phyloP scores from a whole-genome alignment of 352 stramenopile genomes.

The Phytopythium helicoides region DNA sequence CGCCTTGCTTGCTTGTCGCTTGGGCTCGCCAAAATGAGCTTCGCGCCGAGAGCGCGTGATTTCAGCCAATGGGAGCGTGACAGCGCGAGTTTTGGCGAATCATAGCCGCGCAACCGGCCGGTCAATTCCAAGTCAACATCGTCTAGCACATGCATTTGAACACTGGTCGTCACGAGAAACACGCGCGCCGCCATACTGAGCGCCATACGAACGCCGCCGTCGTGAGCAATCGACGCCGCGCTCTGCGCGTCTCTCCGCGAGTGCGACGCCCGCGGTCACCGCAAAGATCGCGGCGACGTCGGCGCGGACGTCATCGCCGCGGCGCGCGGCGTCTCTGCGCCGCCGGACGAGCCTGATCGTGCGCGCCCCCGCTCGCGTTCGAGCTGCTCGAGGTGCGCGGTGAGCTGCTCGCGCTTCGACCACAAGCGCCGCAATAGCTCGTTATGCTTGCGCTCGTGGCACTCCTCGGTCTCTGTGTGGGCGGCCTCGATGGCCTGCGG shows the following conservation, averaged over 20 bases:
- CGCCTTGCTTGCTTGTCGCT: constrained; percentile 4
- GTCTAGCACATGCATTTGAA: no score
- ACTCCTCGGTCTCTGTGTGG: constrained; percentile 16
- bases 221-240: constrained; percentile 8
- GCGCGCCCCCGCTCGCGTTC: constrained; percentile 22
- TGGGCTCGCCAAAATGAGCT: neutral
- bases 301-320: neutral
- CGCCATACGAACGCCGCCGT: no score
- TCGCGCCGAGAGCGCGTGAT: neutral
- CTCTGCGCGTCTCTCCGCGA: constrained; percentile 7
- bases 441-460: constrained; percentile 28
- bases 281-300: constrained; percentile 5
- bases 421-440: constrained; percentile 53
- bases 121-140: no score
- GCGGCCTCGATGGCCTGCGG: constrained; percentile 16
- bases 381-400: constrained; percentile 48
- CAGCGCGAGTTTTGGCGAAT: constrained; percentile 5
- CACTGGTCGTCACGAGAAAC: neutral
- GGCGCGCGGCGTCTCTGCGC: constrained; percentile 5
- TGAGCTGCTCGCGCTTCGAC: constrained; percentile 40
- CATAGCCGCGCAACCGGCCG: neutral
- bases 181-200: neutral
- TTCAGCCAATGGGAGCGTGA: neutral
- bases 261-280: neutral
- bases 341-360: neutral